Base-by-base conservation (phyloP, 176 grass and related monocot genomes). In the Avena insularis region DNA sequence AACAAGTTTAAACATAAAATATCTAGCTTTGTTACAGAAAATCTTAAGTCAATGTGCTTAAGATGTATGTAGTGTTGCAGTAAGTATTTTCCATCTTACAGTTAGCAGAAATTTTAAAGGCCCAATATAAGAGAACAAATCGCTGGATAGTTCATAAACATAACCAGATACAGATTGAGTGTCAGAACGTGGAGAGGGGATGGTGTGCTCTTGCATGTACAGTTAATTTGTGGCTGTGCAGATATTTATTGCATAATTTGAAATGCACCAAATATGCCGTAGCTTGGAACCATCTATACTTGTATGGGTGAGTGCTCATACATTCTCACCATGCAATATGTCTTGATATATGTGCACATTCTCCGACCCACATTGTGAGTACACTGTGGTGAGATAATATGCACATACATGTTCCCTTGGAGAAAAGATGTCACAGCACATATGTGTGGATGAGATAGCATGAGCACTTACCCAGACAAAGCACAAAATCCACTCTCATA, bases 81-180 rank as follows among this genome's bases (percentile, higher is more conserved):
- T 21, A 48, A 64, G 3, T 69, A 78, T 53, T 12, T 71, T 36
- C 27, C 25, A 78, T 40, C 33, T 33, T 89, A 54, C 12, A 8
- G 1, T 33, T 73, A 55, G 53, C 45, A 80, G 47, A 0, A 63
- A 71, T 21, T 57, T 71, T 25, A 19, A 73, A 66, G 17, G 1
- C 35, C 27, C n/a, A 77, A 55, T 61, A 65, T 45, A 61, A 27
- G 64, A 58, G 11, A 70, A 20, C 0, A 9, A 81, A 78, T 58
- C 67, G 55, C 9, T 72, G 36, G 50, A 74, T 56, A 66, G 48
- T 46, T 46, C 14, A 85, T 81, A 38, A 81, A 65, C 53, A 66
- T 38, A 61, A 59, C 51, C 17, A 76, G 74, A 82, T n/a, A 59
- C 12, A 15, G 21, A 51, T 4, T 1, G 9, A 82, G 47, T 62